Percentiles rank a stretch among this genome's conserved stretches.
These are phyloP conservation scores for Prosopis cineraria DNA, from an alignment of 306 rosid genomes.

Conservation along the genomic window DNA sequence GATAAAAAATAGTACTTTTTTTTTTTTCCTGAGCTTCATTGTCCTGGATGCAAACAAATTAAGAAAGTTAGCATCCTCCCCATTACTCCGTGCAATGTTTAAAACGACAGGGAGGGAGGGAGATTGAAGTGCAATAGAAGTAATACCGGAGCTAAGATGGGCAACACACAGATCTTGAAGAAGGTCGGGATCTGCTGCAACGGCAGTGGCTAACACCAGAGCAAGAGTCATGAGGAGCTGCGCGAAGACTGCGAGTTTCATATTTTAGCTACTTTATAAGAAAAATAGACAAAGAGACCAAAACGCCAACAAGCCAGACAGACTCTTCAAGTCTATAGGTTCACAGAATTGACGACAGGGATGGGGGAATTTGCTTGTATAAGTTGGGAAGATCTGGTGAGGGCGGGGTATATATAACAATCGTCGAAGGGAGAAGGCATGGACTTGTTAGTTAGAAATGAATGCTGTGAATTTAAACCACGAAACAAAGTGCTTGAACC, in stretches of 20 bases:
- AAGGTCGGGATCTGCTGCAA: slow-evolving; percentile 72
- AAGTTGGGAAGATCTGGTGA: not conserved
- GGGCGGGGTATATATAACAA: slow-evolving; percentile 26
- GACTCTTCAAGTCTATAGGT: slow-evolving; percentile 11
- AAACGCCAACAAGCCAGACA: not conserved
- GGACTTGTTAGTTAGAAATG: not conserved
- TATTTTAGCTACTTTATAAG: slow-evolving; percentile 6
- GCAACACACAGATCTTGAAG: slow-evolving; percentile 96
- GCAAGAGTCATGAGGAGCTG: slow-evolving; percentile 44
- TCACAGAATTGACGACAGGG: not conserved
- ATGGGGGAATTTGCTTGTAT: not conserved
- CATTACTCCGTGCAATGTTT: not conserved
- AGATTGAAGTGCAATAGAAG: not conserved
- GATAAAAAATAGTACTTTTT: too few relatives aligned
- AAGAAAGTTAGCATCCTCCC: not conserved
- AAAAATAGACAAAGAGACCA: not conserved
- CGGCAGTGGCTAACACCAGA: slow-evolving; percentile 38
- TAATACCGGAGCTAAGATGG: slow-evolving; percentile 64
- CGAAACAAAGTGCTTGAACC: slow-evolving; percentile 21
- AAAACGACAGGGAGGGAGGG: not conserved
- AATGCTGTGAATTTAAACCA: slow-evolving; percentile 39
- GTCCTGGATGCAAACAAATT: not conserved
- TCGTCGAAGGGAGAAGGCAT: not conserved
- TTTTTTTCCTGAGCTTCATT: not conserved
- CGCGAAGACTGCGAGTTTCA: slow-evolving; percentile 36